Evolutionary conservation across 768 basidiomycete genomes (phyloP), one percentile per base, ranked within the genome.

Genomic region (Coprinellus micaceus): DNA sequence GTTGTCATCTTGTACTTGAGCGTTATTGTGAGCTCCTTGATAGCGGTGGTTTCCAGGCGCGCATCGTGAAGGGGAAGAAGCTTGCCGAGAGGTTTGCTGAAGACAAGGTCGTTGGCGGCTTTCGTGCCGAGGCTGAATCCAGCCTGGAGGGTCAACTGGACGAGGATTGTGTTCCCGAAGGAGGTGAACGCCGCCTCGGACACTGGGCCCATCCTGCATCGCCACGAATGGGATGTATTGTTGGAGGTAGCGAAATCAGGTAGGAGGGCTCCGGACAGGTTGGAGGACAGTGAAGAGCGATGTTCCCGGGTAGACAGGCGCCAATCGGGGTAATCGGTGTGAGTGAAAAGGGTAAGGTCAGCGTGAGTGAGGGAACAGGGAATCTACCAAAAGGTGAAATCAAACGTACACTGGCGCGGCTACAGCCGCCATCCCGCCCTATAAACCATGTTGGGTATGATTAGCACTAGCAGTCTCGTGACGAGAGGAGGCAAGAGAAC

Each of bases 21-120:
- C 2, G 83, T 87, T 54, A 86, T 84, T 11, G 78, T 64, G 41
- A 87, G 62, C 17, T 74, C 74, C 65, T 86, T 85, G 33, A 84
- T 73, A 1, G 73, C 74, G 2, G 82, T 85, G 22, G 84, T 86
- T 64, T 81, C 78, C 36, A 85, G 73, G 21, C 77, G 68, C 50
- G 73, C 70, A 1, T 80, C 81, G 60, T 84, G 78, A 25, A 80
- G 74, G 4, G 82, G 83, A 13, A 85, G 70, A 13, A 80, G 19
- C 17, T 70, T 63, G 39, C 82, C 77, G 37, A 85, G 62, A 2
- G 79, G 66, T 49, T 80, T 72, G 37, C 80, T 75, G 50, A 81
- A 71, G 6, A 84, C 63, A 21, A 82, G 69, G 61, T 85, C 81
- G 61, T 84, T 75, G 7, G 79, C 82, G 22, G 74, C 72, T 61